Base-by-base conservation (phyloP, 2,329 filamentous ascomycete species). In the Penicillium italicum region DNA sequence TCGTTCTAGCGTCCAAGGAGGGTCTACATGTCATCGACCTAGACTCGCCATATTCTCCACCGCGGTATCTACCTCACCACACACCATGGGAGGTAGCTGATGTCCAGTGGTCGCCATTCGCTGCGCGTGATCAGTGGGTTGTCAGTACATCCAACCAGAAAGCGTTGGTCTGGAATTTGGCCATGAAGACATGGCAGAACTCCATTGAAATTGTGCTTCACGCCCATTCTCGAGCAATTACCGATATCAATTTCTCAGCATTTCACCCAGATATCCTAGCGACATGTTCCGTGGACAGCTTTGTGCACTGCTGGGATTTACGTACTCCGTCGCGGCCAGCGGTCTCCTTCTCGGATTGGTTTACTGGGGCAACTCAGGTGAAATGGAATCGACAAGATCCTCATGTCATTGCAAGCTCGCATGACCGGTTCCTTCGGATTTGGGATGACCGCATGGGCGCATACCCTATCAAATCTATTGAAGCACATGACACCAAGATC, bases 101-200 rank as follows among this genome's bases (percentile, higher is more conserved):
- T 73, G 92, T 96, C 30, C 93, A 97, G 74, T 97, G 93, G 93
- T 96, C 91, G 11, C 93, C 93, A 0, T 96, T 97, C 71, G 89
- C 92, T 12, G 85, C 84, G 20, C 85, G 92, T 45, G 90, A 96
- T 71, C 92, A 92, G 67, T 97, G 93, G 92, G 88, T 97, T 18
- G 90, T 91, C 34, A 96, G 91, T 56, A 96, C 92, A 0, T 93
- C 91, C 18, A 97, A 97, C 71, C 92, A 97, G 72, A 91, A 94
- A 64, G 94, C 92, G 20, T 79, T 97, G 48, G 90, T 97, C 20
- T 97, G 91, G 91, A 97, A 97, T 71, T 79, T 97, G 57, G 90
- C 88, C 62, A 82, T 91, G 70, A 77, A 78, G 49, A 78, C 78
- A 50, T 82, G 85, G 57, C 87, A 90, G 64, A 89, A 93, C 64